A percentile compares a stretch with the other conserved stretches of the same genome.
Evolutionary conservation across 2,329 filamentous ascomycete genomes (phyloP).

Genomic region (Aspergillus neoniger): DNA sequence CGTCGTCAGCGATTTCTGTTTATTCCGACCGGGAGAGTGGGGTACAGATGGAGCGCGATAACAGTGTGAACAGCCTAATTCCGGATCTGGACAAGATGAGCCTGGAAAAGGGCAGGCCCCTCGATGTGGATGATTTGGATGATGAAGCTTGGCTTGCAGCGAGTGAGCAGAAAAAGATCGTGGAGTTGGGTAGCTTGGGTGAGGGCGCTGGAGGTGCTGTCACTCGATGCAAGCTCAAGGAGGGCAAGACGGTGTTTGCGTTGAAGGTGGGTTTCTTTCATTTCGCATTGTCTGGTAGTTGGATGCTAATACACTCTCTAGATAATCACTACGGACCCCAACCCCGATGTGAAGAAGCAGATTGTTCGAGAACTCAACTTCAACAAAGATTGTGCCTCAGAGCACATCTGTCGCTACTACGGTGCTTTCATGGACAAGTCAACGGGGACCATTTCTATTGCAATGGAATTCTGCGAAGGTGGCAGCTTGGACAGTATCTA

Average conservation of each 20-base stretch:
- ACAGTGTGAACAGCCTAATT: constrained; percentile 74
- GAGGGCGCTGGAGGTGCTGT: constrained; percentile 96
- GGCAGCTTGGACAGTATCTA: constrained; percentile 96
- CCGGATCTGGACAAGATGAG: constrained; percentile 77
- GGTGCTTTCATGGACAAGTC: constrained; percentile 94
- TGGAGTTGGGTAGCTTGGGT: constrained; percentile 84
- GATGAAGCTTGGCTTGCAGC: constrained; percentile 95
- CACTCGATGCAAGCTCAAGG: constrained; percentile 84
- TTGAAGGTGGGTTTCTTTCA: constrained; percentile 69
- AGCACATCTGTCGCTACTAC: constrained; percentile 97
- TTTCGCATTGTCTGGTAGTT: neutral
- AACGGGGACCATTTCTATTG: constrained; percentile 96
- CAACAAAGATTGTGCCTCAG: constrained; percentile 95
- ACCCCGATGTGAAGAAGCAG: constrained; percentile 97
- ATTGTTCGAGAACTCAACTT: constrained; percentile 95
- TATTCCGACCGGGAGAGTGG: constrained; percentile 79
- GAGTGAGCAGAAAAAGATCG: constrained; percentile 81
- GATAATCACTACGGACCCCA: constrained; percentile 98
- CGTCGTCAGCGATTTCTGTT: constrained; percentile 82
- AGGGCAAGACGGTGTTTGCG: constrained; percentile 91
- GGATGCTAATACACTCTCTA: constrained; percentile 41
- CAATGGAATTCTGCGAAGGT: constrained; percentile 98
- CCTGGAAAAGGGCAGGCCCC: constrained; percentile 75
- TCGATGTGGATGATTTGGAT: constrained; percentile 93
- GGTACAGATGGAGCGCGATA: constrained; percentile 77